These are phyloP conservation scores for Candida ficus DNA, from an alignment of 805 yeast genomes.

Conservation along the genomic window DNA sequence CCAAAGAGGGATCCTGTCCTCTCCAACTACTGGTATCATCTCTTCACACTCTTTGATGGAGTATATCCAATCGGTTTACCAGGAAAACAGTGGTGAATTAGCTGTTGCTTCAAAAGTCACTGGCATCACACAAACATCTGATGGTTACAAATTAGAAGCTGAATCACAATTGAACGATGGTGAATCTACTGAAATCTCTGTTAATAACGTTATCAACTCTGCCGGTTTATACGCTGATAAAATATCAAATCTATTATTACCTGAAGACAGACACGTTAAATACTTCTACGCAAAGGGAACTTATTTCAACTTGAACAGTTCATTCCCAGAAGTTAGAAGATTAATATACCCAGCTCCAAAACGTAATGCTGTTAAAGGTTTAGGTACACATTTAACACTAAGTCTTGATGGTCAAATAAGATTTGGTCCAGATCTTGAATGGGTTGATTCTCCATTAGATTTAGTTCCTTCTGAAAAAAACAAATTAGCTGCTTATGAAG, in stretches of 20 bases:
- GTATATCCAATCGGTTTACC: slow-evolving; percentile 50
- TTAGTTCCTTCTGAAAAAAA: slow-evolving; percentile 45
- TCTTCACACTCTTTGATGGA: slow-evolving; percentile 75
- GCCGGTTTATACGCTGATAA: slow-evolving; percentile 77
- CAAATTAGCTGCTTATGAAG: slow-evolving; percentile 48
- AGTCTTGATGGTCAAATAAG: slow-evolving; percentile 74
- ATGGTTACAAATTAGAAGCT: slow-evolving; percentile 28
- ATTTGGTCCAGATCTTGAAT: slow-evolving; percentile 89
- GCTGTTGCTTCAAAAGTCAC: slow-evolving; percentile 58
- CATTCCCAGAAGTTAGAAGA: slow-evolving; percentile 45
- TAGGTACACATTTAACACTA: slow-evolving; percentile 85
- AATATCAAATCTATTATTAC: slow-evolving; percentile 67
- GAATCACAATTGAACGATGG: slow-evolving; percentile 26
- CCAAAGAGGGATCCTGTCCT: slow-evolving; percentile 51
- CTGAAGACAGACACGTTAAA: slow-evolving; percentile 49
- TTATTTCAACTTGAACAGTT: slow-evolving; percentile 55
- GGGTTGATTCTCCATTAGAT: slow-evolving; percentile 51
- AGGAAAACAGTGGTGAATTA: slow-evolving; percentile 56
- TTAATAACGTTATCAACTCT: slow-evolving; percentile 62
- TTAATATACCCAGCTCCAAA: slow-evolving; percentile 78
- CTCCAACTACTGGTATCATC: slow-evolving; percentile 82
- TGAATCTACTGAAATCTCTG: slow-evolving; percentile 36
- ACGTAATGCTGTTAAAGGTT: slow-evolving; percentile 53
- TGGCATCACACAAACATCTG: slow-evolving; percentile 24
- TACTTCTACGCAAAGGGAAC: slow-evolving; percentile 81